A percentile compares a stretch with the other conserved stretches of the same genome.
These are phyloP conservation scores for Castanopsis chinensis DNA, from an alignment of 306 rosid species.

Conservation along the genomic window DNA sequence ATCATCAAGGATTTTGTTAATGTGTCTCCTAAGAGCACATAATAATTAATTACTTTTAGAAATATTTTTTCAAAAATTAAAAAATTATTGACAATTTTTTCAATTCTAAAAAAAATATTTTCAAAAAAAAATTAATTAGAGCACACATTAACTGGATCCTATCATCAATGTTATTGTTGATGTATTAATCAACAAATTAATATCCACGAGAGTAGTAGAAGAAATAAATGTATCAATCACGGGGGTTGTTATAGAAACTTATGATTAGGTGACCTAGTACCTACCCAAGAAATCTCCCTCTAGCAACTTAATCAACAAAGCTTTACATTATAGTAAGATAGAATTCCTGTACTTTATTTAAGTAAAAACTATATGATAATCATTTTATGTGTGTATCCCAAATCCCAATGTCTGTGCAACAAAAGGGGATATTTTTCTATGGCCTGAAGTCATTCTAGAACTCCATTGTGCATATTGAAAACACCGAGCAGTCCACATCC, in stretches of 20 bases:
- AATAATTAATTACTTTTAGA: no score
- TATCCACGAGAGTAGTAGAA: background rate
- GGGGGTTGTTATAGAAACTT: constrained; percentile 5
- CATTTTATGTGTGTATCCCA: background rate
- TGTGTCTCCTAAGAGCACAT: no score
- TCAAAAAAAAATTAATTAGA: no score
- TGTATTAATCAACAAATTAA: background rate
- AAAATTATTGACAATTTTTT: no score
- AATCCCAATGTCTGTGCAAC: background rate
- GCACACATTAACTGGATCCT: no score
- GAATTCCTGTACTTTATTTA: background rate
- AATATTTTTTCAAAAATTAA: no score
- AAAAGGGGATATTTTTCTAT: background rate
- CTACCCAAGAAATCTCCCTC: background rate
- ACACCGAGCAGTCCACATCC: background rate
- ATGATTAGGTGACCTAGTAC: constrained; percentile 20
- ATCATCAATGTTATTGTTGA: no score
- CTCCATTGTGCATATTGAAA: background rate
- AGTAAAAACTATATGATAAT: background rate
- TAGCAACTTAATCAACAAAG: background rate
- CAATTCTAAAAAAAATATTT: no score
- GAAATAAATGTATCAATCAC: background rate
- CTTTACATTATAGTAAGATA: background rate
- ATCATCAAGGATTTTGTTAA: no score
- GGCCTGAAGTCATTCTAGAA: background rate